Evolutionary conservation across 2,329 filamentous ascomycete genomes (phyloP), one percentile per base, ranked within the genome.

Genomic region (Taxawa tesnikishii): DNA sequence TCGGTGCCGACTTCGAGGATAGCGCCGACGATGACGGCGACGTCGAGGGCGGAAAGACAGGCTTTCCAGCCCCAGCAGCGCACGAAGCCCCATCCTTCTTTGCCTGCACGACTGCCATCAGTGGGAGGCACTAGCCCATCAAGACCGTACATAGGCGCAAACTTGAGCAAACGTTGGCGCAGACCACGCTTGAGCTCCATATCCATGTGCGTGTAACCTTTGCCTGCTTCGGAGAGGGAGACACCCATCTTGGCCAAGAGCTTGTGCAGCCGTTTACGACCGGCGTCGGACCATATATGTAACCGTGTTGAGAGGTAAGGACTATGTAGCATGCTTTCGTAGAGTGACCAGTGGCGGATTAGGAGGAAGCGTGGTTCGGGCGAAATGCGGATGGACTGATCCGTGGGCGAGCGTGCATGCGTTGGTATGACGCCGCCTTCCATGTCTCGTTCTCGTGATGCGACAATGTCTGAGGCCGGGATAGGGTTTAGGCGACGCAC

Each of bases 171-270:
- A 38, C 92, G 83, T 29, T 83, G 74, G 26, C 88, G 76, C 17
- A 96, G 61, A 17, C 83, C 83, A 4, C 83, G 78, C 59, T 96
- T 98, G 19, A 98, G 64, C 56, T 93, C 79, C 76, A 94, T 92
- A 57, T 96, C 88, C 87, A 98, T 96, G 55, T 98, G 90, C 0
- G 85, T 84, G 53, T 96, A 98, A 51, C 77, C 88, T 56, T 96
- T 90, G 47, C 84, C 87, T 59, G 87, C 94, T 59, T 98, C 88
- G 4, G 79, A 80, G 23, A 96, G 65, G 49, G 83, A 93, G 34
- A 98, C 83, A 18, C 90, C 90, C 88, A 98, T 98, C 58, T 96
- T 98, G 26, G 90, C 90, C 3, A 98, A 69, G 1, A 98, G 70
- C 52, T 96, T 96, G 56, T 94, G 83, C 13, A 98, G 65, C 31